Percentiles rank a stretch among this genome's conserved stretches.
Conservation (phyloP, 1,139 yeast genomes). For the Kurtzmaniella quercitrusa region DNA sequence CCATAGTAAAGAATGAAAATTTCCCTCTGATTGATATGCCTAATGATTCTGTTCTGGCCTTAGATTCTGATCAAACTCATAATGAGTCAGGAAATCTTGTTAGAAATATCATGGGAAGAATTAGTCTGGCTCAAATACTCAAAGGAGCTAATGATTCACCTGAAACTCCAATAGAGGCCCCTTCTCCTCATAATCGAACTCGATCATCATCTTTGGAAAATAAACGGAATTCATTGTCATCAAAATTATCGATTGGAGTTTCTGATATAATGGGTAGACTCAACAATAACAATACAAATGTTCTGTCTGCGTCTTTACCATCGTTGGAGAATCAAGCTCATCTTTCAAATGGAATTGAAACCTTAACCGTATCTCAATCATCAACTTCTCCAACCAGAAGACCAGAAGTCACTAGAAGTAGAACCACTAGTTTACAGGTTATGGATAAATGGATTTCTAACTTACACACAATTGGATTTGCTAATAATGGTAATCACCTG, state of each 20-base stretch:
- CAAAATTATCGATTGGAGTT: constrained; percentile 38
- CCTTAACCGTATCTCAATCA: constrained; percentile 5
- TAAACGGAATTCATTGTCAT: constrained; percentile 33
- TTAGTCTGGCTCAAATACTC: constrained; percentile 27
- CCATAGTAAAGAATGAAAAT: constrained; percentile 21
- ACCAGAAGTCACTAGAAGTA: constrained; percentile 26
- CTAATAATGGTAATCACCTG: not conserved
- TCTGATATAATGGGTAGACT: constrained; percentile 42
- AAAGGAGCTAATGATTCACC: constrained; percentile 1
- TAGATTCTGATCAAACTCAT: constrained; percentile 10
- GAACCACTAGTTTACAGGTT: constrained; percentile 39
- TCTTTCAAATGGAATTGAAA: constrained; percentile 4
- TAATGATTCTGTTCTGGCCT: not conserved
- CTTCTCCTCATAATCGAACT: constrained; percentile 17
- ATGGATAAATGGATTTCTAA: constrained; percentile 46
- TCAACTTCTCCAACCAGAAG: constrained; percentile 13
- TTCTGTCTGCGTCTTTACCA: constrained; percentile 28
- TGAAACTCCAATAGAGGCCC: not conserved
- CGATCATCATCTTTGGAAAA: constrained; percentile 34
- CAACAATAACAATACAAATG: constrained; percentile 20
- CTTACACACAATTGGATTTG: constrained; percentile 13
- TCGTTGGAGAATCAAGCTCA: constrained; percentile 22
- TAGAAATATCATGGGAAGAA: constrained; percentile 32
- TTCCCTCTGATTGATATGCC: constrained; percentile 17
- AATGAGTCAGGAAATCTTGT: constrained; percentile 18